Evolutionary conservation across 2,329 filamentous ascomycete species (phyloP).

Genomic region (Clarireedia monteithiana): DNA sequence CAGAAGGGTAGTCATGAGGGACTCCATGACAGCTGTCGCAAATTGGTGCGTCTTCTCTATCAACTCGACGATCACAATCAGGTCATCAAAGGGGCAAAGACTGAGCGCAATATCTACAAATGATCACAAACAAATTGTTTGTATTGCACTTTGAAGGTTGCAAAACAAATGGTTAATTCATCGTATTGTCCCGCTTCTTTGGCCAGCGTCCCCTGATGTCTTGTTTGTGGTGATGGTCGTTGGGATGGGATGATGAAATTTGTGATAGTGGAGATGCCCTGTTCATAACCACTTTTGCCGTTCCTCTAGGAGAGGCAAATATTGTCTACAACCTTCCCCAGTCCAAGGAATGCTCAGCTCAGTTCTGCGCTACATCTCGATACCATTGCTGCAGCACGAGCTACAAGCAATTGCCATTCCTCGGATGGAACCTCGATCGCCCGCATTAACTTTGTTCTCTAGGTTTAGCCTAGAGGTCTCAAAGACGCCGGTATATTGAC

Average conservation of each 20-base stretch:
- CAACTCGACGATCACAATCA: conserved; percentile 18
- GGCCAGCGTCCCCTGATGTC: conserved; percentile 13
- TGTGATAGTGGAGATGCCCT: conserved; percentile 35
- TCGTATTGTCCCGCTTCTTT: conserved; percentile 27
- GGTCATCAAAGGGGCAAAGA: conserved; percentile 13
- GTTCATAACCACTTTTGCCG: conserved; percentile 29
- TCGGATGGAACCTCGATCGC: conserved; percentile 48
- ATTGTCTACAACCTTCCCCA: conserved; percentile 37
- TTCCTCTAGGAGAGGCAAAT: conserved; percentile 26
- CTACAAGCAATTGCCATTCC: conserved; percentile 38
- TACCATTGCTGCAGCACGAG: conserved; percentile 45
- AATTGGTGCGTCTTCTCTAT: conserved; percentile 22
- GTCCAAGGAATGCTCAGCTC: conserved; percentile 23
- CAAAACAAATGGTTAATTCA: conserved; percentile 20
- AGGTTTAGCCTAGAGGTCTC: conserved; percentile 26
- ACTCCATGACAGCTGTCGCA: conserved; percentile 30
- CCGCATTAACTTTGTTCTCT: conserved; percentile 58
- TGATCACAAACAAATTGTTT: conserved; percentile 29
- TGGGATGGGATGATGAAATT: conserved; percentile 25
- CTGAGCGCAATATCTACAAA: conserved; percentile 27
- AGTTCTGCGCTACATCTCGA: conserved; percentile 32
- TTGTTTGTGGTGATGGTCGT: conserved; percentile 11
- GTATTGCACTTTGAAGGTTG: conserved; percentile 24
- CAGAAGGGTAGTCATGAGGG: conserved; percentile 43
- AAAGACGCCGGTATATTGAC: conserved; percentile 28